Evolutionary conservation across 2,329 filamentous ascomycete genomes (phyloP), one percentile per base, ranked within the genome.

Genomic region (Cucurbitaria berberidis): DNA sequence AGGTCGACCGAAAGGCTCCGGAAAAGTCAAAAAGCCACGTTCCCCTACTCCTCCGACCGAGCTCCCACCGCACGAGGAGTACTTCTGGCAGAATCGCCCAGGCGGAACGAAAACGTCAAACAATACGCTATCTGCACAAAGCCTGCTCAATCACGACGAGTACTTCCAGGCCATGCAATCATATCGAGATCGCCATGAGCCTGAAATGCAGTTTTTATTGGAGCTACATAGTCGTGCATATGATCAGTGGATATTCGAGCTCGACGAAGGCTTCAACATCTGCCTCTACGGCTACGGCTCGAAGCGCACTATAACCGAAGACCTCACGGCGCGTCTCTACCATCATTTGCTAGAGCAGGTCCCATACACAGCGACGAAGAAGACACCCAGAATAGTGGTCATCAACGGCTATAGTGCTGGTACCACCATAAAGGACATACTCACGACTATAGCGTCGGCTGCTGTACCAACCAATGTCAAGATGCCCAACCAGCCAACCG

Each of bases 211-310:
- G 16, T 89, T 89, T 59, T 79, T 99, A 22, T 82, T 89, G 61
- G 83, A 86, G 6, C 77, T 96, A 19, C 93, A 98, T 70, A 80
- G 86, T 39, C 86, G 89, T 55, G 91, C 89, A 0, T 98, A 96
- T 72, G 84, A 88, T 1, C 95, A 98, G 72, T 99, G 95, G 95
- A 78, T 84, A 0, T 97, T 98, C 72, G 95, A 99, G 78, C 83
- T 98, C 15, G 82, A 86, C 5, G 86, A 96, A 72, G 87, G 87
- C 19, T 98, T 96, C 79, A 92, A 90, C 67, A 80, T 98, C 45
- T 96, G 95, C 70, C 51, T 68, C 38, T 97, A 96, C 72, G 95
- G 95, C 26, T 96, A 91, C 72, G 95, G 95, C 0, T 96, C 92
- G 2, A 99, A 99, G 75, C 83, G 90, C 29, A 77, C 80, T 3